A percentile compares a stretch with the other conserved stretches of the same genome.
Evolutionary conservation across 441 rosid genomes (phyloP).

Genomic region (Iberis amara): DNA sequence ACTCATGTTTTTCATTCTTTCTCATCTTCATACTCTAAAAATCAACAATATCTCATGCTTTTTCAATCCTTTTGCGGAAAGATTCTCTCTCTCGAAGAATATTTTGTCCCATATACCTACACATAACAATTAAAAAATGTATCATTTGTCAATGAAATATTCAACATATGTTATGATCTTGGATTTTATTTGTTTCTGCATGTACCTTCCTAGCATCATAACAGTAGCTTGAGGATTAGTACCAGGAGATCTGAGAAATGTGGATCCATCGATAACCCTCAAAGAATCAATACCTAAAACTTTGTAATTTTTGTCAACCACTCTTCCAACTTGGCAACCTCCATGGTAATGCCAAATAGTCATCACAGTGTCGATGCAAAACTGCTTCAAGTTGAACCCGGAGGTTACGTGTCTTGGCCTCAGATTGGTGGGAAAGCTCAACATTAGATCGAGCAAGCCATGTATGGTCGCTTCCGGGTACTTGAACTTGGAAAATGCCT

Average conservation of each 20-base stretch:
- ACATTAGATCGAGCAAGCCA: constrained; percentile 28
- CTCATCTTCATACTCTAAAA: no score
- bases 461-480: neutral
- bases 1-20: no score
- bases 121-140: neutral
- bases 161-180: neutral
- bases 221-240: constrained; percentile 56
- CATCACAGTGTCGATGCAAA: constrained; percentile 44
- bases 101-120: constrained; percentile 48
- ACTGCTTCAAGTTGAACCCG: constrained; percentile 34
- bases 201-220: constrained; percentile 60
- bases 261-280: constrained; percentile 45
- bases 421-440: constrained; percentile 32
- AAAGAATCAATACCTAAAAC: constrained; percentile 40
- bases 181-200: neutral
- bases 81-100: constrained; percentile 31
- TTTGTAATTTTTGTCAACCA: constrained; percentile 37
- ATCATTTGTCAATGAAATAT: neutral
- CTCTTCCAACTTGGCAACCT: constrained; percentile 42
- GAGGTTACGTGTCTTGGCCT: constrained; percentile 31
- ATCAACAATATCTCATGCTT: neutral
- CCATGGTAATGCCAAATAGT: constrained; percentile 54
- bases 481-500: constrained; percentile 33
- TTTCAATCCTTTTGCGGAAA: neutral
- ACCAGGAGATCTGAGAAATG: constrained; percentile 43